Evolutionary conservation across 208 protist genomes (phyloP).

Genomic region (Wallacemonas rigidus): DNA sequence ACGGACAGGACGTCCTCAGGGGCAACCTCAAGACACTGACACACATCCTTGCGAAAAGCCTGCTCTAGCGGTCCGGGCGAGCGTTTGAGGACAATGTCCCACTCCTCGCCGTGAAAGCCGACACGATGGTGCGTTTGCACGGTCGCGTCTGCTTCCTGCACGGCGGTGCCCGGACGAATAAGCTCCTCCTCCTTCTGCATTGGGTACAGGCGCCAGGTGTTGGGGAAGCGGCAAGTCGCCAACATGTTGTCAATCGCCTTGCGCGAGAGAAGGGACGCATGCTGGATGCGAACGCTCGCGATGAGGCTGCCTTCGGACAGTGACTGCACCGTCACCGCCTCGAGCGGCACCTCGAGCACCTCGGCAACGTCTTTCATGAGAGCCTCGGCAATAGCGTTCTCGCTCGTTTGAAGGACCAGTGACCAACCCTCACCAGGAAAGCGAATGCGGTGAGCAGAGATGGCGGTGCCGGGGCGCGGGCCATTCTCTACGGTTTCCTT

Average conservation of each 20-base stretch:
- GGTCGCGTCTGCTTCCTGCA: not conserved
- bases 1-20: constrained; percentile 11
- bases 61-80: constrained; percentile 4
- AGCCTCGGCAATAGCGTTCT: constrained; percentile 26
- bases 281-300: constrained; percentile 26
- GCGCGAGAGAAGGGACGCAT: constrained; percentile 13
- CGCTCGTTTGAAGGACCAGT: constrained; percentile 11
- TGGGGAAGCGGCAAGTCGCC: constrained; percentile 25
- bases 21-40: constrained; percentile 13
- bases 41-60: constrained; percentile 30
- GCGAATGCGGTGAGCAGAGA: constrained; percentile 11
- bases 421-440: constrained; percentile 23
- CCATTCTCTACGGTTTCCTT: constrained; percentile 4
- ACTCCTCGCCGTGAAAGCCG: constrained; percentile 25
- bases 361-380: constrained; percentile 32
- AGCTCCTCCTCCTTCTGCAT: constrained; percentile 18
- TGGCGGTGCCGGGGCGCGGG: constrained; percentile 6
- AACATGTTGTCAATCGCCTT: constrained; percentile 26
- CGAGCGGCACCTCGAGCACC: constrained; percentile 20
- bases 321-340: constrained; percentile 21
- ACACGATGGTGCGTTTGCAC: constrained; percentile 37
- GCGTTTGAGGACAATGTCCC: constrained; percentile 3
- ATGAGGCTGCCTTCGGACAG: constrained; percentile 31
- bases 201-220: constrained; percentile 42
- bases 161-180: constrained; percentile 10